phyloP scores from a whole-genome alignment of 768 basidiomycete genomes.

The Leccinum uliginosum region DNA sequence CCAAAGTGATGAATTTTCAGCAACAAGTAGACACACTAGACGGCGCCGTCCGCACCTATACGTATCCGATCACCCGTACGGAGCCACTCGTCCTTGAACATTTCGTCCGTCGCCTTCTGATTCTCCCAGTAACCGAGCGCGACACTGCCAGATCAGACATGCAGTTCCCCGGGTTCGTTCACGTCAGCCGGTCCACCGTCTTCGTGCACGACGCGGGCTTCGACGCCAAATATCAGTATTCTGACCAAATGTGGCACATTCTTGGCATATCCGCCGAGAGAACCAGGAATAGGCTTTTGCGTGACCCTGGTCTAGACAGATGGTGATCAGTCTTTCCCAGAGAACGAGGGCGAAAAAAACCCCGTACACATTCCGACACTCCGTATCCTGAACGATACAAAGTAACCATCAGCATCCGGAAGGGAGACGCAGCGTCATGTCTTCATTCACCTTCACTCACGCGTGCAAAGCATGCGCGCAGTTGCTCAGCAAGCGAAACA shows the following conservation, averaged over 20 bases:
- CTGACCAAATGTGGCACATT: constrained; percentile 46
- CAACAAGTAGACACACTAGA: constrained; percentile 48
- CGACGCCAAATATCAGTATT: constrained; percentile 57
- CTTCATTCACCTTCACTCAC: constrained; percentile 43
- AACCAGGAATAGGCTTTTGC: constrained; percentile 40
- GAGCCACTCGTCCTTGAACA: constrained; percentile 72
- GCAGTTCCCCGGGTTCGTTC: constrained; percentile 65
- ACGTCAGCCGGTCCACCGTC: constrained; percentile 51
- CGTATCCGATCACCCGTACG: constrained; percentile 68
- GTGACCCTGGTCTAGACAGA: constrained; percentile 48
- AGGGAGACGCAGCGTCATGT: not conserved
- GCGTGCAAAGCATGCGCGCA: constrained; percentile 31
- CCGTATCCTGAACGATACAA: constrained; percentile 50
- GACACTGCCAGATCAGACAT: constrained; percentile 51
- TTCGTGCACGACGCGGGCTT: constrained; percentile 55
- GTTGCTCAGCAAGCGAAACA: no score
- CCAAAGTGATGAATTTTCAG: not conserved
- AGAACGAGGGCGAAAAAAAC: not conserved
- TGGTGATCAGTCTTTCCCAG: not conserved
- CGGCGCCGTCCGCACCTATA: constrained; percentile 54
- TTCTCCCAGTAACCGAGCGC: constrained; percentile 73
- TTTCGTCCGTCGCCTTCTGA: constrained; percentile 57
- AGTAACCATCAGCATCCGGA: not conserved
- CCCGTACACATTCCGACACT: constrained; percentile 62
- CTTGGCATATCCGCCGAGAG: constrained; percentile 42